Base-by-base conservation (phyloP, 2,329 filamentous ascomycete genomes). In the Mycosphaerella sp. region DNA sequence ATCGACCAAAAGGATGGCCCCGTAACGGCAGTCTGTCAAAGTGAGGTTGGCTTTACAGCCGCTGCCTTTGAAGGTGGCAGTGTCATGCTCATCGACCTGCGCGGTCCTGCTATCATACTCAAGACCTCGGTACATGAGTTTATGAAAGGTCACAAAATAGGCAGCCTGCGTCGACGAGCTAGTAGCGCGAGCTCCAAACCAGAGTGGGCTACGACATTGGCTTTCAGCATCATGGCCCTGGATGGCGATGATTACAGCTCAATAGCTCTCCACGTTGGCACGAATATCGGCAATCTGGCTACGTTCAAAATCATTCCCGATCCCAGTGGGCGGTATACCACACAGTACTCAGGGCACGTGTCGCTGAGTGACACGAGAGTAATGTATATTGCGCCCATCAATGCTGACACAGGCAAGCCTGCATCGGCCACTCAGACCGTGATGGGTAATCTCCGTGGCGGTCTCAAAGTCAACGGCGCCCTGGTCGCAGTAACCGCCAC, bases 201-300 rank as follows among this genome's bases (percentile, higher is more conserved):
- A 42, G 90, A 96, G 63, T 94, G 84, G 79, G 82, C 88, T 0
- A 89, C 88, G 0, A 78, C 75, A 27, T 82, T 97, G 25, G 88
- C 96, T 64, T 98, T 97, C 71, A 89, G 88, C 47, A 88, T 95
- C 41, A 85, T 98, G 82, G 94, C 87, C 2, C 73, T 96, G 3
- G 93, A 97, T 39, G 87, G 85, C n/a, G 91, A 97, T 64, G 80
- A 88, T 58, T 98, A 95, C 67, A 97, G 93, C 1, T 96, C 89
- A 63, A 95, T 98, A 50, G 82, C 85, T 52, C 86, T 93, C 59
- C 94, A 97, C 60, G 87, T 94, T 1, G 93, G 93, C 16, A 97
- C 93, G 0, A 90, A 85, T 59, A 70, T 82, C 27, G 93, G 93
- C 36, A 88, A 87, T 62, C 74, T 97, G 14, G 82, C 84, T 6